Percentiles rank a stretch among this genome's conserved stretches.
Evolutionary conservation across 371 early-diverging fungal species (phyloP).

Genomic region (Rhizomucor pusillus): DNA sequence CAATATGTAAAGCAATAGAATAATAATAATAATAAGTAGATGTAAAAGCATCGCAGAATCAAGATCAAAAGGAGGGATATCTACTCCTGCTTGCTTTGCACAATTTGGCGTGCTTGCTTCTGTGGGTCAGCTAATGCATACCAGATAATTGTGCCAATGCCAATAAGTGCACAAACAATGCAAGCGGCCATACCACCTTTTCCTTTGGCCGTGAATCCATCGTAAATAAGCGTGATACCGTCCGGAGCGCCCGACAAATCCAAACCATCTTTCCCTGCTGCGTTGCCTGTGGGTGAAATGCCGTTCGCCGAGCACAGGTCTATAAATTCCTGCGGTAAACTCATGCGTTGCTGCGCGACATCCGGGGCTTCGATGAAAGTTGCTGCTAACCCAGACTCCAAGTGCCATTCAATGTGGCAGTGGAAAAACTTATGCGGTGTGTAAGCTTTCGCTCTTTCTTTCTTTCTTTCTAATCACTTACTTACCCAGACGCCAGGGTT

Average conservation of each 20-base stretch:
- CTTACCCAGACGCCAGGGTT: conserved; percentile 75
- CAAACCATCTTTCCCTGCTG: conserved; percentile 60
- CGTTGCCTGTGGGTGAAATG: conserved; percentile 61
- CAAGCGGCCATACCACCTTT: conserved; percentile 68
- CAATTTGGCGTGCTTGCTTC: conserved; percentile 24
- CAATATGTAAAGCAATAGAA: no score
- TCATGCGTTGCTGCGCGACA: conserved; percentile 35
- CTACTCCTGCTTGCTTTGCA: no score
- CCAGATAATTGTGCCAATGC: conserved; percentile 48
- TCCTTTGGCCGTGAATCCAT: conserved; percentile 62
- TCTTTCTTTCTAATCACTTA: not conserved
- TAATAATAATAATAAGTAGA: no score
- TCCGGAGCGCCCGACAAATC: conserved; percentile 51
- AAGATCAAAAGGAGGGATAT: no score
- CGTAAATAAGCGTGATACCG: conserved; percentile 53
- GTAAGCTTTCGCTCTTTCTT: not conserved
- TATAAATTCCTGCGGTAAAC: conserved; percentile 33
- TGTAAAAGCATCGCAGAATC: no score
- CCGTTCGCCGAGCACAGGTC: conserved; percentile 59
- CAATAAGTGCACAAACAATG: conserved; percentile 64
- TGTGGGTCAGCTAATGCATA: conserved; percentile 31
- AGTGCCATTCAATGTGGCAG: conserved; percentile 81
- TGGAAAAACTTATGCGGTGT: conserved; percentile 49
- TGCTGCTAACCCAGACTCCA: conserved; percentile 54
- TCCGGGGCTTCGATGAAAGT: conserved; percentile 70